Evolutionary conservation across 2,329 filamentous ascomycete species (phyloP).

Genomic region (Pseudogymnoascus verrucosus): DNA sequence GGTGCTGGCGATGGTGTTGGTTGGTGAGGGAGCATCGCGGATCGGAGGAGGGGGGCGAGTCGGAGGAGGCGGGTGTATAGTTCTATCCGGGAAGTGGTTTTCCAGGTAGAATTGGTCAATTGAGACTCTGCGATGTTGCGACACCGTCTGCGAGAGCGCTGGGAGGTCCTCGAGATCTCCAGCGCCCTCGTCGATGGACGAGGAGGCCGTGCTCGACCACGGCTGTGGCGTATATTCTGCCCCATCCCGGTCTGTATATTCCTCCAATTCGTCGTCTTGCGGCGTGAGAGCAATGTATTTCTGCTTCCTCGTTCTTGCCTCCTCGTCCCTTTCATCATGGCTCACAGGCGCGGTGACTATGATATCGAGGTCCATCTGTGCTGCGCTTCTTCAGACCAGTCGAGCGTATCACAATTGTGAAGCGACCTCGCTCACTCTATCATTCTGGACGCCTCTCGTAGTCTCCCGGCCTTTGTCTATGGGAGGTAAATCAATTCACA

Average conservation of each 20-base stretch:
- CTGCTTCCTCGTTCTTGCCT: not conserved
- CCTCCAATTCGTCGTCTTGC: not conserved
- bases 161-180: not conserved
- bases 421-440: not conserved
- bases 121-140: not conserved
- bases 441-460: not conserved
- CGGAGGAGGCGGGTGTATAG: not conserved
- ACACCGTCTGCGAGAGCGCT: not conserved
- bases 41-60: not conserved
- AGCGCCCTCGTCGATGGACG: not conserved
- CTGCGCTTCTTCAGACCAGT: not conserved
- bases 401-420: not conserved
- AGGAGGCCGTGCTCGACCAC: not conserved
- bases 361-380: slow-evolving; percentile 5
- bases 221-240: not conserved
- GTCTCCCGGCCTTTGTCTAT: not conserved
- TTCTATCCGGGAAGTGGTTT: not conserved
- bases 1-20: not conserved
- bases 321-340: not conserved
- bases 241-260: not conserved
- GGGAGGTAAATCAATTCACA: not conserved
- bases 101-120: not conserved
- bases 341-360: not conserved
- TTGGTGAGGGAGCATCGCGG: not conserved
- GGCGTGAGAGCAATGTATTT: not conserved